phyloP scores from a whole-genome alignment of 495 filamentous ascomycete species.

The Penicillium riverlandense region DNA sequence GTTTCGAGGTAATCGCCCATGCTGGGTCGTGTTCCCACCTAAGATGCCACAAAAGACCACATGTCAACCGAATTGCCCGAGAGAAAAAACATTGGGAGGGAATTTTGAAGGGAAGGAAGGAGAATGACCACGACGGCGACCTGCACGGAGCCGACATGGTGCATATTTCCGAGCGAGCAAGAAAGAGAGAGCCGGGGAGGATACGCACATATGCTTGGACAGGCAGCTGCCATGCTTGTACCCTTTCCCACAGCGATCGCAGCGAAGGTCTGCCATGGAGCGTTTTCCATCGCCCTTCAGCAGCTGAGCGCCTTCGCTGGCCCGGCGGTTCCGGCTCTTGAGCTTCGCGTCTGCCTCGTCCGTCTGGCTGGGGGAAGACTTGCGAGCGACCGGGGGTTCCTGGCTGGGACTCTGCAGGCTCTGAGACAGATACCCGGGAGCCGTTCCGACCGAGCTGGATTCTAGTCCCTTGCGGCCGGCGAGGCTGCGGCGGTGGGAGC shows the following conservation, averaged over 20 bases:
- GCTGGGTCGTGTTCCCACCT: slow-evolving; percentile 99
- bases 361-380: slow-evolving; percentile 35
- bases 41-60: slow-evolving; percentile 39
- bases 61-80: slow-evolving; percentile 26
- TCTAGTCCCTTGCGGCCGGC: slow-evolving; percentile 39
- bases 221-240: slow-evolving; percentile 99
- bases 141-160: slow-evolving; percentile 41
- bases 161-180: slow-evolving; percentile 32
- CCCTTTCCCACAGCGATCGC: slow-evolving; percentile 97
- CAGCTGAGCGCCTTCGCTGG: slow-evolving; percentile 78
- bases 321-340: slow-evolving; percentile 68
- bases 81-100: slow-evolving; percentile 6
- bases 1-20: slow-evolving; percentile 95
- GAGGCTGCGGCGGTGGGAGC: slow-evolving; percentile 39
- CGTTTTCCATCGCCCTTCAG: slow-evolving; percentile 70
- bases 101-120: slow-evolving; percentile 7
- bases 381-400: slow-evolving; percentile 44
- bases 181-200: slow-evolving; percentile 31
- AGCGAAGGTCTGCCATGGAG: slow-evolving; percentile 77
- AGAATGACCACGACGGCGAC: slow-evolving; percentile 40
- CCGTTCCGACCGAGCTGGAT: slow-evolving; percentile 33
- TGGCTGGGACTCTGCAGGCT: slow-evolving; percentile 48
- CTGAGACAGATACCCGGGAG: slow-evolving; percentile 34
- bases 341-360: slow-evolving; percentile 48
- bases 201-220: slow-evolving; percentile 99